Evolutionary conservation across 306 rosid species (phyloP), one percentile per base, ranked within the genome.

Genomic region (Acmispon strigosus): DNA sequence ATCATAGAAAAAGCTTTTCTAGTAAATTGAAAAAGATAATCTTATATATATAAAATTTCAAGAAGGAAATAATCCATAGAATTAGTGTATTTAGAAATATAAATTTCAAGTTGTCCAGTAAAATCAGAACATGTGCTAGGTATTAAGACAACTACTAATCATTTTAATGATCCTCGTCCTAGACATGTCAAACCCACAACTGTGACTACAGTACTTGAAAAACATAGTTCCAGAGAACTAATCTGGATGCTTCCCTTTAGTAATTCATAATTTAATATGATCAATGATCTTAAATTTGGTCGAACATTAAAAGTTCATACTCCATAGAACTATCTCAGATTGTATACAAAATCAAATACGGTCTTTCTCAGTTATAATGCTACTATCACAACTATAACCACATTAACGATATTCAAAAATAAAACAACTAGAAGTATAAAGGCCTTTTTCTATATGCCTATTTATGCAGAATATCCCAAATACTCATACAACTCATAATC

Each of bases 1-100:
- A 70, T 27, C 29, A 9, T n/a, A 70, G 27, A 69, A 71, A 62
- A 50, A 74, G 50, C 43, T 64, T 77, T 15, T 59, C n/a, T 32
- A 47, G 73, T 36, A 70, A 74, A 59, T 52, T 18, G 19, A 65
- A 69, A 58, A 63, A 27, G 43, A 57, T 11, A 54, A 60, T 59
- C 27, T 42, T 8, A 15, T 59, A 42, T 6, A 42, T 16, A 56
- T 43, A 56, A 44, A 67, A 42, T 15, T 76, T 65, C 29, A n/a
- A 66, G 37, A 44, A 19, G 37, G 69, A 48, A 48, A 41, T 7
- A 66, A 57, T 37, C 44, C 59, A 62, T 39, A 54, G 13, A 10
- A 45, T 32, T 20, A 41, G 18, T 19, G 7, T 16, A 29, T 36
- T 56, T 22, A 50, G 15, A 62, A 71, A 58, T 24, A 44, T 20